Base-by-base conservation (phyloP, 164 flowering plant genomes). In the Macadamia tetraphylla region DNA sequence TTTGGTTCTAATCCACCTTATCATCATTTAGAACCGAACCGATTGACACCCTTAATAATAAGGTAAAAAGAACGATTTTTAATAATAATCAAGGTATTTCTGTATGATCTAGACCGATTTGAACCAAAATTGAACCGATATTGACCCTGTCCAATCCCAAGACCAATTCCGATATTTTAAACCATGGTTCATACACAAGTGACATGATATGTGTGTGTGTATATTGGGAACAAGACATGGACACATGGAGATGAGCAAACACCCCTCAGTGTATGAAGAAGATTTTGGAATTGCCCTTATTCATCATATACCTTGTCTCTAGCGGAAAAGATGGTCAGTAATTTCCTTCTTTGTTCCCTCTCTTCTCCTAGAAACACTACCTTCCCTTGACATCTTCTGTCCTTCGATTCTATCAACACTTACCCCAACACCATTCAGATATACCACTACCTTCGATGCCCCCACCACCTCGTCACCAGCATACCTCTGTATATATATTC, bases 201-300 rank as follows among this genome's bases (percentile, higher is more conserved):
- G 23, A 23, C 23, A 48, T 75, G 83, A 80, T 68, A 44, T 68
- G 58, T 75, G 77, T 76, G 79, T 73, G 68, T 81, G 75, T 79
- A 80, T 77, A 69, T 77, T 75, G 80, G 77, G 69, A 82, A 79
- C 82, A 75, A 71, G 82, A 82, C 85, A 77, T 62, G 51, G 58
- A 74, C 82, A 82, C 85, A 79, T 82, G 85, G 77, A 63, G 23
- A 23, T 65, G 65, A 69, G 58, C 53, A 12, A 59, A 42, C 62
- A 40, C 68, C 9, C n/a, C 23, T 49, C 62, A 35, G 35, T 23
- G 23, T 23, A 23, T 23, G 23, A 0, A 23, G 23, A 42, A 23
- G 64, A 46, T 56, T 9, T 51, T 51, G 55, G 13, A 15, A 51
- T 23, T 66, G 71, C 68, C n/a, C 55, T 51, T 6, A 31, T n/a